Evolutionary conservation across 169 alveolate species (phyloP).

Genomic region (Cryptosporidium ryanae): DNA sequence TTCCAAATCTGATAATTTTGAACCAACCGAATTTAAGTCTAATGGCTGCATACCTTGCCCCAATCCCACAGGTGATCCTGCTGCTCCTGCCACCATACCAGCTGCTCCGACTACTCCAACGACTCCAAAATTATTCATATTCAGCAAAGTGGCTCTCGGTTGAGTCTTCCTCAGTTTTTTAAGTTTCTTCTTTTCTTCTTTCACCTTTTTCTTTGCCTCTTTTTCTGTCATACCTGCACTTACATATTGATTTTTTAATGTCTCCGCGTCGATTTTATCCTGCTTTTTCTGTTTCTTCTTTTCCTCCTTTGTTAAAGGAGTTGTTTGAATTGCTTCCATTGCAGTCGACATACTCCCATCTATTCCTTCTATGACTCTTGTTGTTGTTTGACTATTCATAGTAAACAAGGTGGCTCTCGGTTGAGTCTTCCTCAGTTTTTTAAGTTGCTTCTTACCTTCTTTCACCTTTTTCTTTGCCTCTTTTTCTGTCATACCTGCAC

Average conservation of each 20-base stretch:
- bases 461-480: conserved; percentile 12
- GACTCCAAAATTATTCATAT: too few relatives aligned
- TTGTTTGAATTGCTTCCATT: neutral
- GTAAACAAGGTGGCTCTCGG: conserved; percentile 24
- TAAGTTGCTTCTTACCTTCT: conserved; percentile 14
- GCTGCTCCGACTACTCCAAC: neutral
- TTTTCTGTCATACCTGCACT: neutral
- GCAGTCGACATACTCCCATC: too few relatives aligned
- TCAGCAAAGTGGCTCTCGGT: conserved; percentile 16
- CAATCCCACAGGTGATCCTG: too few relatives aligned
- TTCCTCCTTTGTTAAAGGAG: conserved; percentile 24
- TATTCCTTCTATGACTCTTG: neutral
- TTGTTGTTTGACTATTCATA: neutral
- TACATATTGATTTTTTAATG: neutral
- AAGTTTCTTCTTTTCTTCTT: conserved; percentile 15
- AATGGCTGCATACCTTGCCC: too few relatives aligned
- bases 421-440: neutral
- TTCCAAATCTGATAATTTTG: conserved; percentile 1
- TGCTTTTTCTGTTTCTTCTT: conserved; percentile 54
- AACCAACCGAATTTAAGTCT: neutral
- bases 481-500: neutral
- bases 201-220: conserved; percentile 4
- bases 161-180: conserved; percentile 1
- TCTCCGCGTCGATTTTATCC: conserved; percentile 23
- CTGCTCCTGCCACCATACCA: neutral